Conservation (phyloP, 257 asterid genomes). For the Salvia miltiorrhiza region DNA sequence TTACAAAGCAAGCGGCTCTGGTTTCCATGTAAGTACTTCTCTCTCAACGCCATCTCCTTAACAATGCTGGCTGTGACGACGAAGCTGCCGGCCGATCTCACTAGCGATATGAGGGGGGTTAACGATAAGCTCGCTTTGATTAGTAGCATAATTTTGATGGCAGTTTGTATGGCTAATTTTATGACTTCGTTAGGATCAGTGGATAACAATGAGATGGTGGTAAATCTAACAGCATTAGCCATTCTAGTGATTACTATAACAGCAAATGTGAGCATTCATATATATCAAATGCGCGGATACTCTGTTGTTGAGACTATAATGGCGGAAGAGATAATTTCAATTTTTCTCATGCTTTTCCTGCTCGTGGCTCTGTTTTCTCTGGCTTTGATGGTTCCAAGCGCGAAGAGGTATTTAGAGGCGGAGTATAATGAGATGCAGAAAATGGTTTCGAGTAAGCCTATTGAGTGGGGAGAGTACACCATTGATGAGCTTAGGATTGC, state of each 20-base stretch:
- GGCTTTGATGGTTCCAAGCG: conserved; percentile 24
- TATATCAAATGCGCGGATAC: not conserved
- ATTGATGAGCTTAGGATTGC: conserved; percentile 10
- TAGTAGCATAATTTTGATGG: conserved; percentile 23
- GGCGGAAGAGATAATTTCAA: not conserved
- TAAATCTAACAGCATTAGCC: conserved; percentile 17
- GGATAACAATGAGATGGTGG: conserved; percentile 11
- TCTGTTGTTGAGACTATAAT: not conserved
- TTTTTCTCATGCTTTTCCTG: conserved; percentile 12
- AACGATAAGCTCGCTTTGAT: conserved; percentile 13
- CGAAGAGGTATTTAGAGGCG: conserved; percentile 24
- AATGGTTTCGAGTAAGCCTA: not conserved
- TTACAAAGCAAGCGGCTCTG: conserved; percentile 20
- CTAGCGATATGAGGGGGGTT: conserved; percentile 1
- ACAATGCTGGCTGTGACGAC: conserved; percentile 29
- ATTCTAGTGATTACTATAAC: conserved; percentile 19
- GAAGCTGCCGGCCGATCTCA: conserved; percentile 34
- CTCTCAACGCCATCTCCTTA: conserved; percentile 28
- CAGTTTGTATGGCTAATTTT: conserved; percentile 22
- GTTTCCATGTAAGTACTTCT: conserved; percentile 35
- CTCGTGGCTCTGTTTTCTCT: conserved; percentile 14
- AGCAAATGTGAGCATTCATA: conserved; percentile 23
- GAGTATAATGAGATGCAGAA: conserved; percentile 27
- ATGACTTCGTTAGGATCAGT: conserved; percentile 28
- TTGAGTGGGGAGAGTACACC: conserved; percentile 4